Evolutionary conservation across 2,329 filamentous ascomycete genomes (phyloP), one percentile per base, ranked within the genome.

Genomic region (Helicocarpus griseus): DNA sequence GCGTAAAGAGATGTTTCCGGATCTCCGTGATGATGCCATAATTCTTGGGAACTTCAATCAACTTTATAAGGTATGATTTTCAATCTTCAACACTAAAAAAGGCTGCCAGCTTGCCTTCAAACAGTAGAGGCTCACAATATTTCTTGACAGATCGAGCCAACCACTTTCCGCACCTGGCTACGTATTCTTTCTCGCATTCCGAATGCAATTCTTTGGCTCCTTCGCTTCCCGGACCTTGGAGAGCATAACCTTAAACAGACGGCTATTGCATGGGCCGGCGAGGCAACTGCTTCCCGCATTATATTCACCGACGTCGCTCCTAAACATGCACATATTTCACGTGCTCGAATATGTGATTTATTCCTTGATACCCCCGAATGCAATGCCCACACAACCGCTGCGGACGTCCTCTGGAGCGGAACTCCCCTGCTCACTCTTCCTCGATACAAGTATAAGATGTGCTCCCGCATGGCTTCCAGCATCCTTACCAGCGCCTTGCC

Each of bases 1-100:
- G 89, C 85, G 93, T 28, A 94, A 90, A 63, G 83, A 94, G 60
- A 71, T 98, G 36, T 98, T 98, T 62, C 93, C 93, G 0, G 76
- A 79, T 17, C 74, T 98, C 11, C 74, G 82, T 2, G 86, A 97
- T 61, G 85, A 95, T 65, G 80, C 82, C 19, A 83, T 98, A 61
- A 96, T 98, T 60, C 78, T 98, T 53, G 93, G 89, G 5, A 98
- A 98, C 69, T 98, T 98, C 71, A 98, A 98, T 65, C 93, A 98
- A 68, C 76, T 98, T 29, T 98, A 98, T 73, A 98, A 98, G 82
- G 90, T 93, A 75, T 57, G 75, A 61, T 38, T 33, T 36, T 26
- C 47, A 22, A 17, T 41, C 5, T 6, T 17, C 14, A 7, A 19
- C n/a, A n/a, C n/a, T n/a, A 31, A 14, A 49, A 41, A 50, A 49